These are phyloP conservation scores for Boletus subcaerulescens DNA, from an alignment of 768 basidiomycete genomes.

Conservation along the genomic window DNA sequence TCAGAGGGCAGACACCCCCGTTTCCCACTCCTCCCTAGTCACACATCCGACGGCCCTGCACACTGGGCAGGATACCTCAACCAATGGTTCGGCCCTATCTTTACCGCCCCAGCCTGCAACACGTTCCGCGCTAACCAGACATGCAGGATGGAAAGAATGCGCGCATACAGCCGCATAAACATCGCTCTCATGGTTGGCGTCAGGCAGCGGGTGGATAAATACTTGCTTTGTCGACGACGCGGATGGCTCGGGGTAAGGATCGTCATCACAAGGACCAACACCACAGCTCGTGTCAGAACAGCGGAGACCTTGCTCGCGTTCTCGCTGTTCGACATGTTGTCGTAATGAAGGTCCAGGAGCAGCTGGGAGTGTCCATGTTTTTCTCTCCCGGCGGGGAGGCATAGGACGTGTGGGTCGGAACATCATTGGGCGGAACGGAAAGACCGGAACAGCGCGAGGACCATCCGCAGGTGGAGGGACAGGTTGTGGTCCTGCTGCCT, in stretches of 20 bases:
- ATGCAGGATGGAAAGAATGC: conserved; percentile 71
- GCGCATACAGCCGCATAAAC: conserved; percentile 40
- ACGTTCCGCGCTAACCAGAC: conserved; percentile 66
- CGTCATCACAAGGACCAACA: conserved; percentile 71
- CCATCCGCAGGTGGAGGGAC: neutral
- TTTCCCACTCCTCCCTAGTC: conserved; percentile 58
- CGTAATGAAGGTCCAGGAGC: conserved; percentile 70
- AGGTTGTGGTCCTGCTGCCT: conserved; percentile 6
- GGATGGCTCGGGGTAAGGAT: conserved; percentile 43
- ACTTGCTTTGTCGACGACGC: conserved; percentile 21
- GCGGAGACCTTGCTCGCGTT: conserved; percentile 68
- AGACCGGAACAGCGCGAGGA: conserved; percentile 14
- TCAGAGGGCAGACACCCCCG: conserved; percentile 37
- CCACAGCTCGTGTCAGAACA: conserved; percentile 75
- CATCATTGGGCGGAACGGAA: conserved; percentile 20
- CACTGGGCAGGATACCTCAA: conserved; percentile 74
- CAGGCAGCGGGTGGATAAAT: conserved; percentile 21
- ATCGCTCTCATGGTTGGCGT: conserved; percentile 13
- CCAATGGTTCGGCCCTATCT: conserved; percentile 36
- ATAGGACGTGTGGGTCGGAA: conserved; percentile 23
- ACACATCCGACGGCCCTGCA: conserved; percentile 66
- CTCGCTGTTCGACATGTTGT: conserved; percentile 67
- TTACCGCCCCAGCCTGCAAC: conserved; percentile 60
- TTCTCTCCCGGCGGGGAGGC: conserved; percentile 36
- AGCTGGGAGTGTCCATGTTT: conserved; percentile 56